Percentiles rank a stretch among this genome's conserved stretches.
These are phyloP conservation scores for Penicillium sp. DNA, from an alignment of 2,329 filamentous ascomycete species.

Conservation along the genomic window DNA sequence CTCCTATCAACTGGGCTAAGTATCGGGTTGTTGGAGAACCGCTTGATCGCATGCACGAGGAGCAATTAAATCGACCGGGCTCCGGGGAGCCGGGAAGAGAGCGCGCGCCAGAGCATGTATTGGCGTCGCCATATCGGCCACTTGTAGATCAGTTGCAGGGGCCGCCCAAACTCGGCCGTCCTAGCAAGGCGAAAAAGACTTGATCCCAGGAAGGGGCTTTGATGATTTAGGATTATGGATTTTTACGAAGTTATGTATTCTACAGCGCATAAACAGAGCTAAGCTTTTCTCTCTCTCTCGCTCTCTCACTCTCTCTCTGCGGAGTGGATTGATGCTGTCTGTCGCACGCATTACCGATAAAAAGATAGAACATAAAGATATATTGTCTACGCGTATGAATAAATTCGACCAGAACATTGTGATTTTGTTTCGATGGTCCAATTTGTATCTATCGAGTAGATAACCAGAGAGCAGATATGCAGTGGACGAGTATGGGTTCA, in stretches of 20 bases:
- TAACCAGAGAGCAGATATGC: no score
- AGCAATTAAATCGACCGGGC: conserved; percentile 67
- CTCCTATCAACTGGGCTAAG: conserved; percentile 90
- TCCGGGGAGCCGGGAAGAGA: conserved; percentile 42
- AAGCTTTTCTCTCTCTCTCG: background rate
- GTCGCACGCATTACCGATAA: background rate
- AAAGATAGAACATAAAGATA: no score
- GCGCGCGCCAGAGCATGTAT: conserved; percentile 49
- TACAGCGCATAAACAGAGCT: background rate
- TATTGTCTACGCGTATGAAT: no score
- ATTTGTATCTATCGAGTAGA: no score
- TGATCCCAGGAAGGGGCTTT: conserved; percentile 17
- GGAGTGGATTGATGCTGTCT: background rate
- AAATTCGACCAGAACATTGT: no score
- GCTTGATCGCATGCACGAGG: conserved; percentile 78
- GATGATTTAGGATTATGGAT: conserved; percentile 13
- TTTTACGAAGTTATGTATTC: conserved; percentile 25
- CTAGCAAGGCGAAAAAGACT: conserved; percentile 36
- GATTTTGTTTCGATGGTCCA: no score
- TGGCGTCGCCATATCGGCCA: conserved; percentile 61
- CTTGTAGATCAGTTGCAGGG: conserved; percentile 53
- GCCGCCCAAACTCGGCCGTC: conserved; percentile 31
- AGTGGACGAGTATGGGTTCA: no score
- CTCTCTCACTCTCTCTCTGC: no score
- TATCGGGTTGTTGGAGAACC: conserved; percentile 86